phyloP scores from a whole-genome alignment of 176 grass and related monocot species.

The Phyllostachys edulis region DNA sequence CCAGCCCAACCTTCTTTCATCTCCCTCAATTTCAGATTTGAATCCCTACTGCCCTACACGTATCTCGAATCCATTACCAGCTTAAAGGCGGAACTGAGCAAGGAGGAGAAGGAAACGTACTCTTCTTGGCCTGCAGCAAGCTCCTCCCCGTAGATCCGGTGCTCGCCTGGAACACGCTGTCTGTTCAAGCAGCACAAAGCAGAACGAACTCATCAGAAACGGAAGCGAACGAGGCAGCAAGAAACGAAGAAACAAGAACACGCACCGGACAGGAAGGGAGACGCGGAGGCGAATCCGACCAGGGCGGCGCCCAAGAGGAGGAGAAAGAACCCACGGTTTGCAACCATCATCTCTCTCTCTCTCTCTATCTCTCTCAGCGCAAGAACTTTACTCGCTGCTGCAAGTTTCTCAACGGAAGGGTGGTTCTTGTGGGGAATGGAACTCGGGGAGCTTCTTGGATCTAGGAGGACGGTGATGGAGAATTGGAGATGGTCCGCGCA shows the following conservation, averaged over 20 bases:
- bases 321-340: not conserved
- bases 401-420: not conserved
- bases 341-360: conserved; percentile 5
- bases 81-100: not conserved
- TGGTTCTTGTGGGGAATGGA: not conserved
- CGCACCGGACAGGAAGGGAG: conserved; percentile 37
- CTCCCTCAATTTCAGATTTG: not conserved
- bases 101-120: conserved; percentile 23
- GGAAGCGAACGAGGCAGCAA: not conserved
- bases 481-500: not conserved
- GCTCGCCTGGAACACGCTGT: conserved; percentile 33
- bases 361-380: too few species aligned
- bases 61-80: not conserved
- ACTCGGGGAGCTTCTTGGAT: conserved; percentile 13
- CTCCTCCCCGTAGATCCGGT: conserved; percentile 59
- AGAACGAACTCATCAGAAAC: conserved; percentile 23
- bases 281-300: conserved; percentile 28
- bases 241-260: not conserved
- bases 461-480: not conserved
- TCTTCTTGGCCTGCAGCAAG: conserved; percentile 60
- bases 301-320: conserved; percentile 19
- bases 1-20: not conserved
- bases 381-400: not conserved
- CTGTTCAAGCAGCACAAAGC: conserved; percentile 14
- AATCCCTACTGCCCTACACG: not conserved